Conservation (phyloP, 1,139 yeast species). For the Debaryomycetaceae sp. region DNA sequence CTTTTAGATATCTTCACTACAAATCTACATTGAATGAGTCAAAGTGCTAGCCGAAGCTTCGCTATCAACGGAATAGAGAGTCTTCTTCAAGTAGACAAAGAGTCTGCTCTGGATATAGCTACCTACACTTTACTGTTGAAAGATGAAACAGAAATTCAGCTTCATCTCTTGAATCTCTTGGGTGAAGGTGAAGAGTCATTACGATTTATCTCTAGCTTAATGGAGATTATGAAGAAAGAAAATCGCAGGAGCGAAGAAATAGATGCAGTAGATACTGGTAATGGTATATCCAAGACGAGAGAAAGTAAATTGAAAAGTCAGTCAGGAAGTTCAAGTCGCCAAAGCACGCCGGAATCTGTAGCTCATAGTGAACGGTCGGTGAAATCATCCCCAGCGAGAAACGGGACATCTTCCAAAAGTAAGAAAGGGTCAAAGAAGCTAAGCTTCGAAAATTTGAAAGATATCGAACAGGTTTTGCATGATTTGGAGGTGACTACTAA, state of each 20-base stretch:
- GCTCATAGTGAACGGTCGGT: neutral
- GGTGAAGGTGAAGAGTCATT: conserved; percentile 51
- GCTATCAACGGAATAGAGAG: conserved; percentile 31
- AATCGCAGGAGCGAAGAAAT: conserved; percentile 2
- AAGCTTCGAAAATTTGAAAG: conserved; percentile 52
- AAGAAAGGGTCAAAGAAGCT: conserved; percentile 34
- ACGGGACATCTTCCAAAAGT: conserved; percentile 13
- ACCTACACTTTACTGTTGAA: conserved; percentile 44
- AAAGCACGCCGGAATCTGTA: conserved; percentile 35
- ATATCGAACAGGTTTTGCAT: conserved; percentile 46
- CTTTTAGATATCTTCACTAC: neutral
- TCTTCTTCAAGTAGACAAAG: conserved; percentile 44
- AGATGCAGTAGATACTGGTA: no score
- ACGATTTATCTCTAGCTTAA: conserved; percentile 35
- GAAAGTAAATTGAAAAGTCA: conserved; percentile 11
- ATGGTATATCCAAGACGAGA: neutral
- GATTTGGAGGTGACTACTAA: conserved; percentile 27
- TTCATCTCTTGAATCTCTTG: conserved; percentile 49
- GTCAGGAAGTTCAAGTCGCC: conserved; percentile 21
- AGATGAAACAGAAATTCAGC: conserved; percentile 39
- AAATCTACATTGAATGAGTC: neutral
- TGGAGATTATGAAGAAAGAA: conserved; percentile 12
- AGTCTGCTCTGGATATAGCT: conserved; percentile 36
- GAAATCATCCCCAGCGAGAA: neutral
- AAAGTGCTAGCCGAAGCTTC: conserved; percentile 14